phyloP scores from a whole-genome alignment of 73 alveolate species.

The Paramecium caudatum region DNA sequence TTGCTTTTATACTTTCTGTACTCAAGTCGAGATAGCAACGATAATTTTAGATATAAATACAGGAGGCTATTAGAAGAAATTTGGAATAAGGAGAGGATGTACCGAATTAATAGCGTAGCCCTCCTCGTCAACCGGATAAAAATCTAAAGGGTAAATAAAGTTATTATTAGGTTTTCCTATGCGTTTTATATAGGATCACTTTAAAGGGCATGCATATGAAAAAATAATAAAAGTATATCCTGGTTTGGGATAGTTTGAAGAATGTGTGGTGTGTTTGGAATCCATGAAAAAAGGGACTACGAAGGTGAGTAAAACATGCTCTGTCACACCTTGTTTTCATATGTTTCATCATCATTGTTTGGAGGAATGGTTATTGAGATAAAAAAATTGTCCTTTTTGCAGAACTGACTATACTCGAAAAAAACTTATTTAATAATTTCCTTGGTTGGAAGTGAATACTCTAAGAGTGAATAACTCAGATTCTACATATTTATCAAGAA shows the following conservation, averaged over 20 bases:
- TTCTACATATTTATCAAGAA: neutral
- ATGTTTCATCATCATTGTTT: constrained; percentile 18
- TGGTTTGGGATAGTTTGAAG: constrained; percentile 36
- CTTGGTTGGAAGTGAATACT: constrained; percentile 48
- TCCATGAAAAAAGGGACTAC: neutral
- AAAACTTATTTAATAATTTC: neutral
- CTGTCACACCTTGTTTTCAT: constrained; percentile 64
- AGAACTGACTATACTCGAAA: constrained; percentile 11
- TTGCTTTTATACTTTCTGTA: constrained; percentile 20
- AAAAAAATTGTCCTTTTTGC: constrained; percentile 61
- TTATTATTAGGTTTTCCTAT: constrained; percentile 22
- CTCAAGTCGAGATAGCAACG: constrained; percentile 17
- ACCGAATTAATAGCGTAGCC: no score
- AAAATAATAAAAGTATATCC: neutral
- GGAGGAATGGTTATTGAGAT: constrained; percentile 38
- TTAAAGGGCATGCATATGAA: constrained; percentile 13
- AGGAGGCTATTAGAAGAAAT: constrained; percentile 17
- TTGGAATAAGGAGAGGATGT: neutral
- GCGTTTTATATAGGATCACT: constrained; percentile 5
- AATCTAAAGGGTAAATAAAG: no score
- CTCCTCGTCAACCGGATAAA: no score
- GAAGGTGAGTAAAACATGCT: neutral
- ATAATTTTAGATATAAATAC: neutral
- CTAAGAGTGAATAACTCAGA: constrained; percentile 4
- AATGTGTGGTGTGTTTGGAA: constrained; percentile 55